Conservation (phyloP, 169 alveolate species). For the Miamiensis avidus region DNA sequence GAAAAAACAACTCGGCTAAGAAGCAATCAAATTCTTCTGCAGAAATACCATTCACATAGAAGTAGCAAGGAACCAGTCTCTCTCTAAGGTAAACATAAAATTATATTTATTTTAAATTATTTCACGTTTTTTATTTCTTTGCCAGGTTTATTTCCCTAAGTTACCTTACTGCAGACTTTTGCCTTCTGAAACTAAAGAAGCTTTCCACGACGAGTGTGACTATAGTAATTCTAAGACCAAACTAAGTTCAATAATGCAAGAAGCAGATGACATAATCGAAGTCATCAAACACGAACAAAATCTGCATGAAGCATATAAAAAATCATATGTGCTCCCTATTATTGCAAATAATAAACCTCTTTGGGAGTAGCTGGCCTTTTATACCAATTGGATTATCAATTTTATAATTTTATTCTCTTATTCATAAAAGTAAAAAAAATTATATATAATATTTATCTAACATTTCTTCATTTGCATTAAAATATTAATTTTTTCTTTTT, state of each 20-base stretch:
- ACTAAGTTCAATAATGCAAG: slow-evolving; percentile 47
- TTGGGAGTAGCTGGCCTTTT: slow-evolving; percentile 45
- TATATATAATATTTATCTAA: neutral
- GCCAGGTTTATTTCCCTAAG: slow-evolving; percentile 39
- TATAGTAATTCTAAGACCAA: slow-evolving; percentile 50
- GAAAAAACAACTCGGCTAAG: neutral
- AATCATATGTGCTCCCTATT: slow-evolving; percentile 15
- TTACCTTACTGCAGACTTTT: slow-evolving; percentile 58
- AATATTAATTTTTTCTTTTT: neutral
- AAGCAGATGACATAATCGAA: slow-evolving; percentile 50
- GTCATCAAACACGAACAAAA: slow-evolving; percentile 56
- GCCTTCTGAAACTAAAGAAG: slow-evolving; percentile 59
- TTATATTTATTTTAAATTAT: no score
- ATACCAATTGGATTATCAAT: slow-evolving; percentile 26
- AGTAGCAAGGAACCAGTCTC: slow-evolving; percentile 25
- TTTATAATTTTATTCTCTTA: slow-evolving; percentile 24
- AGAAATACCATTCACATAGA: slow-evolving; percentile 32
- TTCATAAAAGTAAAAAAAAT: neutral
- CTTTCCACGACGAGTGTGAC: slow-evolving; percentile 51
- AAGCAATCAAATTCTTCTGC: slow-evolving; percentile 32
- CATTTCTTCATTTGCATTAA: neutral
- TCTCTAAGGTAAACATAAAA: no score
- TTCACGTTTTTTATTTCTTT: no score
- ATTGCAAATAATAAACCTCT: slow-evolving; percentile 42
- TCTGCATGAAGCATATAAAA: slow-evolving; percentile 12